phyloP scores from a whole-genome alignment of 805 yeast species.

The Teunomyces panamensis region DNA sequence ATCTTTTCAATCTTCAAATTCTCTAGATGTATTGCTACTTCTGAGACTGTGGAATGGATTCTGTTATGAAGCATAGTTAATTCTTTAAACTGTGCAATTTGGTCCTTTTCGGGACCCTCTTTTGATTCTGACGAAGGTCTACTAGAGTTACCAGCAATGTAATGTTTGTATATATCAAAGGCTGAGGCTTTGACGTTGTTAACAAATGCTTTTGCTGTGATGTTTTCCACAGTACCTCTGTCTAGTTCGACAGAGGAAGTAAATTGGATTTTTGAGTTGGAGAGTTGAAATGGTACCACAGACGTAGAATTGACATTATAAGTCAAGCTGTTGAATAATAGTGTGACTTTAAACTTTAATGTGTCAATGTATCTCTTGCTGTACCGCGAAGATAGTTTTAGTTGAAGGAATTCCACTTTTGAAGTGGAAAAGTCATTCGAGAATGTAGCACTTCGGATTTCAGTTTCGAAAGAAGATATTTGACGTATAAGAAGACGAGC shows the following conservation, averaged over 20 bases:
- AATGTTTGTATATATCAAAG: constrained; percentile 18
- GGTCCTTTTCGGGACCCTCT: not conserved
- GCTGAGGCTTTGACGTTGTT: constrained; percentile 22
- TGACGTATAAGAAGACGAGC: constrained; percentile 14
- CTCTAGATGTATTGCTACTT: constrained; percentile 26
- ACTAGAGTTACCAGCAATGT: constrained; percentile 6
- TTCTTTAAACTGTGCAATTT: not conserved
- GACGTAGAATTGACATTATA: constrained; percentile 6
- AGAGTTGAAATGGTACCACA: constrained; percentile 1
- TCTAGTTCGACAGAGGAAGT: constrained; percentile 14
- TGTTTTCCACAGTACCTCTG: constrained; percentile 17
- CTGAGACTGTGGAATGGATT: constrained; percentile 21
- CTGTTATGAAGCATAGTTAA: constrained; percentile 11
- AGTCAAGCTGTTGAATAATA: constrained; percentile 11
- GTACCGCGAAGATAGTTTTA: constrained; percentile 17
- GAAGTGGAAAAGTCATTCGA: constrained; percentile 1
- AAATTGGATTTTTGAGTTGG: constrained; percentile 12
- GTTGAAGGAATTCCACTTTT: constrained; percentile 18
- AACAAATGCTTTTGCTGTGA: constrained; percentile 16
- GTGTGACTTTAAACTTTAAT: constrained; percentile 15
- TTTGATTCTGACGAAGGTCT: not conserved
- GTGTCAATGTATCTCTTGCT: constrained; percentile 14
- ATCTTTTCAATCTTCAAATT: constrained; percentile 24
- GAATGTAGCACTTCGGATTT: constrained; percentile 14
- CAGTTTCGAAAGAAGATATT: constrained; percentile 23